These are phyloP conservation scores for Sporothrix brunneoviolacea DNA, from an alignment of 2,329 filamentous ascomycete genomes.

Conservation along the genomic window DNA sequence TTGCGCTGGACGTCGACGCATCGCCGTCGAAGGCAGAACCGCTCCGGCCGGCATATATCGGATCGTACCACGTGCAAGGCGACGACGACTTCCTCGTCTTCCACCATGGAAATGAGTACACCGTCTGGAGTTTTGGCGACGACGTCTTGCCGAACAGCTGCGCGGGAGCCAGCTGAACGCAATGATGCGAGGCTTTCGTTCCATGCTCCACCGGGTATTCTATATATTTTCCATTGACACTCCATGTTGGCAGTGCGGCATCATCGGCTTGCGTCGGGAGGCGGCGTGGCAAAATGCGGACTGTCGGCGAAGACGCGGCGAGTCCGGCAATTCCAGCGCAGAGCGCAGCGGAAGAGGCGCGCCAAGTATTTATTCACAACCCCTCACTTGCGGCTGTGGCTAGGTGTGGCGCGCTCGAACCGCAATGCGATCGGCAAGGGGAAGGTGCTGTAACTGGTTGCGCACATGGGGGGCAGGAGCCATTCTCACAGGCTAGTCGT, in stretches of 20 bases:
- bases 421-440: no score
- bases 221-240: no score
- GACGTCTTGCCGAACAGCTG: background rate
- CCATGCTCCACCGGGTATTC: no score
- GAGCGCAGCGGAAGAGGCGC: background rate
- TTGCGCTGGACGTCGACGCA: slow-evolving; percentile 17
- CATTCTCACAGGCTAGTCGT: slow-evolving; percentile 1
- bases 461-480: slow-evolving; percentile 9
- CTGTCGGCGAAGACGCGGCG: slow-evolving; percentile 1
- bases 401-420: no score
- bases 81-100: slow-evolving; percentile 19
- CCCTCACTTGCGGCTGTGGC: background rate
- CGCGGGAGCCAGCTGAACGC: background rate
- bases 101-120: slow-evolving; percentile 12
- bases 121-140: slow-evolving; percentile 17
- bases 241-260: no score
- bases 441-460: no score
- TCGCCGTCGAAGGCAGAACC: background rate
- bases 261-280: background rate
- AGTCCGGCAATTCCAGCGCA: slow-evolving; percentile 2
- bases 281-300: background rate
- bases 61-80: slow-evolving; percentile 13
- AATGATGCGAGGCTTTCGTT: no score
- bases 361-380: slow-evolving; percentile 7
- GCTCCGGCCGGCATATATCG: slow-evolving; percentile 8